phyloP scores from a whole-genome alignment of 345 rosid species.

The Moricandia moricandioides region DNA sequence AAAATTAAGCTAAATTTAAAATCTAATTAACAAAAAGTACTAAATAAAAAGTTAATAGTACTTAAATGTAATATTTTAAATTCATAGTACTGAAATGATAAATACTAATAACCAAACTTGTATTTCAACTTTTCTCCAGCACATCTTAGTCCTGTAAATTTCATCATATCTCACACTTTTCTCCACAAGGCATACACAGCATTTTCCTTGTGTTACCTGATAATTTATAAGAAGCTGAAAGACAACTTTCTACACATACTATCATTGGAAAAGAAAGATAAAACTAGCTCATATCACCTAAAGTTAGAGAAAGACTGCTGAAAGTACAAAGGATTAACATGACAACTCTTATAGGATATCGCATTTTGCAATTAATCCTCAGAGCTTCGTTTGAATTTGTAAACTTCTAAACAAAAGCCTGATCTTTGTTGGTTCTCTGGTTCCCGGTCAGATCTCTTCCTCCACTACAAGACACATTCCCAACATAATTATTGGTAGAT shows the following conservation, averaged over 20 bases:
- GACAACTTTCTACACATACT: neutral
- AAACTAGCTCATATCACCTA: neutral
- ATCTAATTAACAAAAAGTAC: too few species aligned
- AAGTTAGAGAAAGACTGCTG: neutral
- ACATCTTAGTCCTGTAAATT: too few species aligned
- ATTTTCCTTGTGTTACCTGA: constrained; percentile 71
- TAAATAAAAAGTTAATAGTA: too few species aligned
- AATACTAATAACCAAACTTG: too few species aligned
- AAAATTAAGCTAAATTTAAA: too few species aligned
- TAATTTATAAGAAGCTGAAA: neutral
- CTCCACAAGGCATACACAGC: too few species aligned
- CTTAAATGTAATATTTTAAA: too few species aligned
- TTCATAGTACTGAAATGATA: too few species aligned
- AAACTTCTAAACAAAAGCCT: constrained; percentile 69
- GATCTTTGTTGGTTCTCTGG: constrained; percentile 60
- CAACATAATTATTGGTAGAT: neutral
- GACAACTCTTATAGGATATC: constrained; percentile 82
- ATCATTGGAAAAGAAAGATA: neutral
- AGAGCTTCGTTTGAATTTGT: constrained; percentile 57
- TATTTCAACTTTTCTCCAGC: too few species aligned
- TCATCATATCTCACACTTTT: too few species aligned
- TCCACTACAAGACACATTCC: constrained; percentile 47
- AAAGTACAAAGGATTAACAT: constrained; percentile 40
- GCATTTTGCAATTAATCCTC: constrained; percentile 59
- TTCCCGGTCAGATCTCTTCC: constrained; percentile 81